A percentile compares a stretch with the other conserved stretches of the same genome.
Evolutionary conservation across 2,329 filamentous ascomycete species (phyloP).

Genomic region (Pestalotiopsis sp.): DNA sequence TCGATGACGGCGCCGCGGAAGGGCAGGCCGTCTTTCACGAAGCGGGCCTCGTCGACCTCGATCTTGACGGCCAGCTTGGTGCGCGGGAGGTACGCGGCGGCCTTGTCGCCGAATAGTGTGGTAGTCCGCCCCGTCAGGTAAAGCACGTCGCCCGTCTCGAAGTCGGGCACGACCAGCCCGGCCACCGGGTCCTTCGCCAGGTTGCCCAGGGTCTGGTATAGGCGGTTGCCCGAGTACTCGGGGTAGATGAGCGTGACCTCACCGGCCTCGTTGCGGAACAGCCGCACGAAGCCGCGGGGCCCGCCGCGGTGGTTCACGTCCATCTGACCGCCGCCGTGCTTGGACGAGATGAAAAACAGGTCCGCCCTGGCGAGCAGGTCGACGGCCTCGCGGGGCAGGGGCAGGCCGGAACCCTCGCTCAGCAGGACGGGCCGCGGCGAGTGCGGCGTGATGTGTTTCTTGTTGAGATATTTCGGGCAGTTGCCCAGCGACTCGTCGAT

Average conservation of each 20-base stretch:
- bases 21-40: slow-evolving; percentile 66
- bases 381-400: slow-evolving; percentile 56
- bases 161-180: slow-evolving; percentile 75
- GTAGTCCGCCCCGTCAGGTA: slow-evolving; percentile 73
- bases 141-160: slow-evolving; percentile 70
- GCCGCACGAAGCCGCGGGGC: slow-evolving; percentile 71
- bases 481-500: slow-evolving; percentile 78
- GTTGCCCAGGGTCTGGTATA: slow-evolving; percentile 86
- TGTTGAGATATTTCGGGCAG: slow-evolving; percentile 86
- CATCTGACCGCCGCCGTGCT: slow-evolving; percentile 64
- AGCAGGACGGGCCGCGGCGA: slow-evolving; percentile 50
- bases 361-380: slow-evolving; percentile 67
- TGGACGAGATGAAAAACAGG: slow-evolving; percentile 77
- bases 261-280: slow-evolving; percentile 55
- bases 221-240: slow-evolving; percentile 81
- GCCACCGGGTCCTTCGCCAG: slow-evolving; percentile 66
- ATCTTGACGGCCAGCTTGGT: slow-evolving; percentile 76
- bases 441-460: slow-evolving; percentile 63
- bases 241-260: slow-evolving; percentile 68
- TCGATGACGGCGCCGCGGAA: slow-evolving; percentile 66
- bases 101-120: slow-evolving; percentile 67
- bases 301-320: slow-evolving; percentile 85
- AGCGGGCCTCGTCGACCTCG: slow-evolving; percentile 60
- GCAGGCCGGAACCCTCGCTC: slow-evolving; percentile 32
- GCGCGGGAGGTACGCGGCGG: slow-evolving; percentile 64